These are phyloP conservation scores for Glycine tomentella DNA, from an alignment of 306 rosid species.

Conservation along the genomic window DNA sequence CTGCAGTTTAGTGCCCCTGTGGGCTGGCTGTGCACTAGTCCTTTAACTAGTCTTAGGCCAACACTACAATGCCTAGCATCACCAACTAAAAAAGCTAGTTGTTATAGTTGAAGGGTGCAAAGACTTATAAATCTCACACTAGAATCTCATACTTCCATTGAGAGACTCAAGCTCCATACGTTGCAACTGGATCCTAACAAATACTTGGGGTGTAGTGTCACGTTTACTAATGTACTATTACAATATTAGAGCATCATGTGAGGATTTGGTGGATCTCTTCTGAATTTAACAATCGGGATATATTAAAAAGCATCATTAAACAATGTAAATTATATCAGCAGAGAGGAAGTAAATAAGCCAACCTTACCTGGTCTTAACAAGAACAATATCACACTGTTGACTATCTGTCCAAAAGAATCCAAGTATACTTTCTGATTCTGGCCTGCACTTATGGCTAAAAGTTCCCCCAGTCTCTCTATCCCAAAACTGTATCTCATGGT, in stretches of 20 bases:
- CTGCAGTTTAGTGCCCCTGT: neutral
- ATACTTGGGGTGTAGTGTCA: too few relatives aligned
- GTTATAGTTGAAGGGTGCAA: neutral
- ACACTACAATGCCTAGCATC: neutral
- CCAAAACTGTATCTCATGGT: slow-evolving; percentile 78
- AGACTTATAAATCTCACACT: neutral
- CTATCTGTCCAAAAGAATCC: slow-evolving; percentile 99
- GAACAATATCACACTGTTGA: slow-evolving; percentile 77
- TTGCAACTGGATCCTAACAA: too few relatives aligned
- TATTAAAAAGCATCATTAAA: slow-evolving; percentile 17
- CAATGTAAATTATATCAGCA: slow-evolving; percentile 36
- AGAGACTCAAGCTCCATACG: too few relatives aligned
- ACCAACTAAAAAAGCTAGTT: neutral
- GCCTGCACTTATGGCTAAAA: slow-evolving; percentile 79
- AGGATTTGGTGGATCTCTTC: slow-evolving; percentile 32
- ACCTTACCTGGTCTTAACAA: slow-evolving; percentile 87
- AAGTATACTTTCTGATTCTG: slow-evolving; percentile 86
- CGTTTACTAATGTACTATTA: slow-evolving; percentile 16
- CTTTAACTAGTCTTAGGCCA: neutral
- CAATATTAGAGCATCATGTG: slow-evolving; percentile 30
- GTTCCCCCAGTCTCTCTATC: slow-evolving; percentile 80
- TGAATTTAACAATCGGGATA: slow-evolving; percentile 6
- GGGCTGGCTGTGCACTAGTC: neutral
- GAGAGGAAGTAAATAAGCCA: slow-evolving; percentile 18
- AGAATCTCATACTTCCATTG: neutral